Evolutionary conservation across 2,329 filamentous ascomycete species (phyloP).

Genomic region (Sporothrix phasma): DNA sequence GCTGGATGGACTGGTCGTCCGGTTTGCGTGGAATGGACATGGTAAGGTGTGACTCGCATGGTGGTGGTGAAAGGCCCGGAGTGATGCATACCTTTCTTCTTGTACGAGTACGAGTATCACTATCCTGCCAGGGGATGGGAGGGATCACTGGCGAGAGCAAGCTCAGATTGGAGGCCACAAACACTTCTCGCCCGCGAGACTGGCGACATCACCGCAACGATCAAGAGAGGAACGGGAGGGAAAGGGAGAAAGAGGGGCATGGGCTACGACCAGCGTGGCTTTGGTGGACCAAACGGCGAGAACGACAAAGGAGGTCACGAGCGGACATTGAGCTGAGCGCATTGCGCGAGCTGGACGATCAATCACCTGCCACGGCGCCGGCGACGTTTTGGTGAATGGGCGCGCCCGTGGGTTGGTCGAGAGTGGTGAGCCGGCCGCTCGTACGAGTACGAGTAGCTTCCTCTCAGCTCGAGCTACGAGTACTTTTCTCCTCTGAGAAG

Average conservation of each 20-base stretch:
- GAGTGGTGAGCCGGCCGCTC: not conserved
- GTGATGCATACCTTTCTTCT: not conserved
- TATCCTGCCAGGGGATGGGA: not conserved
- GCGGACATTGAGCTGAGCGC: not conserved
- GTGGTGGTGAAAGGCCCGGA: not conserved
- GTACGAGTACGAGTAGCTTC: not conserved
- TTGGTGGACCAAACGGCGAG: not conserved
- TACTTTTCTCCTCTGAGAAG: slow-evolving; percentile 3
- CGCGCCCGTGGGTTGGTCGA: not conserved
- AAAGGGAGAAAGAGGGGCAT: not conserved
- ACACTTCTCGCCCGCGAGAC: not conserved
- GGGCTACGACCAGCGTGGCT: not conserved
- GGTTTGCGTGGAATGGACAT: not conserved
- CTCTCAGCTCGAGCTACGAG: not conserved
- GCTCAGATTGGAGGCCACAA: not conserved
- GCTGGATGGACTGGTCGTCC: not conserved
- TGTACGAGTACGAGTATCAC: slow-evolving; percentile 1
- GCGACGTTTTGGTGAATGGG: not conserved
- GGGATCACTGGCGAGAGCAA: not conserved
- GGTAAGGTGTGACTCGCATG: not conserved
- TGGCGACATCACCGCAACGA: slow-evolving; percentile 2
- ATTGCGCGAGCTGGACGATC: not conserved
- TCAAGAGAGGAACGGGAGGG: not conserved
- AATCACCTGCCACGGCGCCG: slow-evolving; percentile 7
- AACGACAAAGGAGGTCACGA: slow-evolving; percentile 5